A percentile compares a stretch with the other conserved stretches of the same genome.
Evolutionary conservation across 352 stramenopile species (phyloP).

Genomic region (Aphanomyces cochlioides): DNA sequence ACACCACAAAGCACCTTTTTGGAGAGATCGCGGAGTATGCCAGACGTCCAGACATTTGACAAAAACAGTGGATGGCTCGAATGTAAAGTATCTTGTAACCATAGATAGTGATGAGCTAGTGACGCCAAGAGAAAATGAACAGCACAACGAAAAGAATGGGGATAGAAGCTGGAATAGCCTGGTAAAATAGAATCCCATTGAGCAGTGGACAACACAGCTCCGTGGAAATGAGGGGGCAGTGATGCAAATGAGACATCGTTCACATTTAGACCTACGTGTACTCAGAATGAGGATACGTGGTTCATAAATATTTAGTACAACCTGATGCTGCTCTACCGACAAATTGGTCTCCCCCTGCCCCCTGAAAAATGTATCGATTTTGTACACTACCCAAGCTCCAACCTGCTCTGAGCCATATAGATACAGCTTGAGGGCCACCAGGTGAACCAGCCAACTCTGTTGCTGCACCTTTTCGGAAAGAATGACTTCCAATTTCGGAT

Average conservation of each 20-base stretch:
- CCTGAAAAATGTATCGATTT: constrained; percentile 5
- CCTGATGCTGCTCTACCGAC: neutral
- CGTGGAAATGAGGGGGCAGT: neutral
- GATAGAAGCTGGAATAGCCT: neutral
- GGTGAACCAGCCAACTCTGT: neutral
- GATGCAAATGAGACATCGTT: neutral
- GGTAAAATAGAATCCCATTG: constrained; percentile 2
- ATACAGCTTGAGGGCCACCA: neutral
- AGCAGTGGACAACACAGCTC: neutral
- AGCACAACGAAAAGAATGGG: neutral
- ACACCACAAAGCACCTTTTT: neutral
- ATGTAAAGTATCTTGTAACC: neutral
- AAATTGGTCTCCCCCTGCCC: neutral
- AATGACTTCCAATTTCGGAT: constrained; percentile 6
- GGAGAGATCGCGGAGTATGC: neutral
- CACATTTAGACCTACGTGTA: constrained; percentile 1
- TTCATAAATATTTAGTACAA: neutral
- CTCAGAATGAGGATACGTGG: neutral
- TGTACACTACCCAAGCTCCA: constrained; percentile 4
- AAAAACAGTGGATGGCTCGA: neutral
- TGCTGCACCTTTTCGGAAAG: neutral
- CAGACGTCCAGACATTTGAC: neutral
- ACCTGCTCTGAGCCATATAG: neutral
- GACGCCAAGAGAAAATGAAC: neutral
- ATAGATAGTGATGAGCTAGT: neutral